phyloP scores from a whole-genome alignment of 2,329 filamentous ascomycete species.

The Diplodia mutila region DNA sequence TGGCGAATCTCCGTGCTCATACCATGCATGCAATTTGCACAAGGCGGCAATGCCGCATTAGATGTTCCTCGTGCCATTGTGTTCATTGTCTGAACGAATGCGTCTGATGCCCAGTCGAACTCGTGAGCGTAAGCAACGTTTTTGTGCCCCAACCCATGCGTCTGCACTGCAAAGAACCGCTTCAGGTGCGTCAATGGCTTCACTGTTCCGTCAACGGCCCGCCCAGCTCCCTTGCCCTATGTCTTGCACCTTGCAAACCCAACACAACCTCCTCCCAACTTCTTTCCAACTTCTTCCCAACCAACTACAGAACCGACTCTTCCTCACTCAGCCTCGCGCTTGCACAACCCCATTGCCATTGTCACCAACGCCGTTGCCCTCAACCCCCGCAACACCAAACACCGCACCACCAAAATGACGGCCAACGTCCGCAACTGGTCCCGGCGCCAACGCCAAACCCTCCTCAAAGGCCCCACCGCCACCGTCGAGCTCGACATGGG shows the following conservation, averaged over 20 bases:
- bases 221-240: background rate
- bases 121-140: background rate
- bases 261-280: too few relatives aligned
- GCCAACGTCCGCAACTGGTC: conserved; percentile 1
- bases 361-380: background rate
- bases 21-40: background rate
- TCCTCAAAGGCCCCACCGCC: conserved; percentile 10
- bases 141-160: background rate
- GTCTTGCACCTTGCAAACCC: background rate
- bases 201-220: background rate
- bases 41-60: background rate
- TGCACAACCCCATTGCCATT: too few relatives aligned
- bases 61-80: background rate
- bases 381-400: background rate
- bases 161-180: background rate
- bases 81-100: background rate
- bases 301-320: too few relatives aligned
- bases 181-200: background rate
- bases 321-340: too few relatives aligned
- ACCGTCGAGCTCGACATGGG: conserved; percentile 11
- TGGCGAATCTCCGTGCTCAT: background rate
- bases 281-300: background rate
- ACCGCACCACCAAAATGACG: background rate
- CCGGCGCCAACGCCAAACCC: background rate
- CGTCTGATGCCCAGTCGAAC: background rate